These are phyloP conservation scores for Pseudopithomyces chartarum DNA, from an alignment of 2,329 filamentous ascomycete species.

Conservation along the genomic window DNA sequence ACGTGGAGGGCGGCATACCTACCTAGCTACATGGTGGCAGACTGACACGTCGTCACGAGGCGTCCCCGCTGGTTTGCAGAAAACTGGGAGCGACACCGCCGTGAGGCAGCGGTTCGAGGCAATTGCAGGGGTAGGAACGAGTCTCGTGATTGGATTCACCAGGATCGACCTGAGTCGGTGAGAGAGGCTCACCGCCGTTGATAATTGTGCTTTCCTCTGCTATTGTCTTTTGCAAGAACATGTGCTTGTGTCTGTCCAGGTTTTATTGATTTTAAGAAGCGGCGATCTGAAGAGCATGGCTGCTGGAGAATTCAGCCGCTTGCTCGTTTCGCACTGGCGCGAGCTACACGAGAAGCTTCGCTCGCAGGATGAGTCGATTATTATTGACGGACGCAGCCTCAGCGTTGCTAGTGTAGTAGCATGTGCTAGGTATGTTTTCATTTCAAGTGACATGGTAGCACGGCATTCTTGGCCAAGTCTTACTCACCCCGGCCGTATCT, in stretches of 20 bases:
- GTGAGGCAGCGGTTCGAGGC: background rate
- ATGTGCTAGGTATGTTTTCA: slow-evolving; percentile 16
- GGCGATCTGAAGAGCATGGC: slow-evolving; percentile 6
- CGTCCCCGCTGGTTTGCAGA: background rate
- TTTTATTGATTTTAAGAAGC: background rate
- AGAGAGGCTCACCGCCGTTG: background rate
- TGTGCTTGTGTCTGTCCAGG: background rate
- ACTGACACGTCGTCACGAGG: background rate
- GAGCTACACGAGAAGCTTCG: slow-evolving; percentile 16
- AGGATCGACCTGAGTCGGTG: slow-evolving; percentile 4
- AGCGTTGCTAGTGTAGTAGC: slow-evolving; percentile 18
- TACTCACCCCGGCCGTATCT: background rate
- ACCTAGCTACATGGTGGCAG: background rate
- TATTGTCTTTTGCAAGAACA: background rate
- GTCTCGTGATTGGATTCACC: slow-evolving; percentile 5
- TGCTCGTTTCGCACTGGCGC: slow-evolving; percentile 21
- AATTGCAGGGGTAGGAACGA: background rate
- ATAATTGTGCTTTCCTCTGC: background rate
- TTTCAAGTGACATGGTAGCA: background rate
- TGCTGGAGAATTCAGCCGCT: slow-evolving; percentile 18
- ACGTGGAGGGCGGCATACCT: background rate
- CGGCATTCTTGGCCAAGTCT: background rate
- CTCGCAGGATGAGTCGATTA: slow-evolving; percentile 17
- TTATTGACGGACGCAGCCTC: slow-evolving; percentile 18
- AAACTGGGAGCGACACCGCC: background rate